Conservation (phyloP, 805 yeast species). For the Teunomyces atbi region DNA sequence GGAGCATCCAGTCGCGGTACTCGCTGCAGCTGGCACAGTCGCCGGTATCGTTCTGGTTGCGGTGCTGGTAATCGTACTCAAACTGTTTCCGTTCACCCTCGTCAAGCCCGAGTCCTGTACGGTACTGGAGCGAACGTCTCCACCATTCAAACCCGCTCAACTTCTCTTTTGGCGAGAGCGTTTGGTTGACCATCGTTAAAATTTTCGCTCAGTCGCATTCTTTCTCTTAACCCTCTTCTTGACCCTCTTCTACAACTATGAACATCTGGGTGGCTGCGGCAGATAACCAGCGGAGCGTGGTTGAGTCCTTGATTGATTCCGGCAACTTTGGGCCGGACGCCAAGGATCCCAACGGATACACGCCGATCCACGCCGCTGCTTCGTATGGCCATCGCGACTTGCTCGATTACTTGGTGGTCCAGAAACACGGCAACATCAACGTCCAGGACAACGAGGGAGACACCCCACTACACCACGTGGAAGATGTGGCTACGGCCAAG, state of each 20-base stretch:
- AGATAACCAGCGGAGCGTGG: conserved; percentile 65
- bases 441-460: conserved; percentile 88
- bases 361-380: conserved; percentile 97
- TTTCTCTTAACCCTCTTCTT: background rate
- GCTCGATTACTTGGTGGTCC: conserved; percentile 50
- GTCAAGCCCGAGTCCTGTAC: conserved; percentile 65
- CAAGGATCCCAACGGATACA: conserved; percentile 90
- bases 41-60: conserved; percentile 37
- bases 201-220: background rate
- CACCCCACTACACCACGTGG: conserved; percentile 91
- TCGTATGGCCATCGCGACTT: conserved; percentile 82
- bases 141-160: conserved; percentile 72
- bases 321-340: conserved; percentile 63
- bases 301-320: conserved; percentile 51
- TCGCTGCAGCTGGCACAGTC: conserved; percentile 73
- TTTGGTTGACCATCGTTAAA: background rate
- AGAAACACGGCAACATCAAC: conserved; percentile 75
- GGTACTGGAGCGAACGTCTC: conserved; percentile 68
- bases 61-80: conserved; percentile 53
- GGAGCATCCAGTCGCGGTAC: conserved; percentile 75
- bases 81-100: conserved; percentile 52
- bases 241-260: background rate
- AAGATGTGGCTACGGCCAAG: conserved; percentile 64
- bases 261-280: conserved; percentile 97
- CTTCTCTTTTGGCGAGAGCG: conserved; percentile 27